Conservation (phyloP, 2,329 filamentous ascomycete genomes). For the Penicillium sp. region DNA sequence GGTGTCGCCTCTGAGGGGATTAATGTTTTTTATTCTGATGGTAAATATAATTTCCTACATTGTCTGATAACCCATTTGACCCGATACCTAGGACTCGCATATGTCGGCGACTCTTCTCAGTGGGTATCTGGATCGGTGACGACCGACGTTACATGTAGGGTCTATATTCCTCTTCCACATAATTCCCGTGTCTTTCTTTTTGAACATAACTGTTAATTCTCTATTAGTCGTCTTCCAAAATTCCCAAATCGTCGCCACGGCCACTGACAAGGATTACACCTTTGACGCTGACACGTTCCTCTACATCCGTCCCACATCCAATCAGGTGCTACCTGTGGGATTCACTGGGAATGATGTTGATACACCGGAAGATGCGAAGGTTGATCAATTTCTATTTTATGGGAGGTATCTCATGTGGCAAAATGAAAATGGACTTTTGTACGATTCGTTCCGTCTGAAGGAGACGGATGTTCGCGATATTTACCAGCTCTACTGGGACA, state of each 20-base stretch:
- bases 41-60: not conserved
- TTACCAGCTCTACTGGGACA: constrained; percentile 21
- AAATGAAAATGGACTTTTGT: constrained; percentile 4
- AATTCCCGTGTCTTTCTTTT: not conserved
- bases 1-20: constrained; percentile 2
- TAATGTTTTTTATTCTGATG: constrained; percentile 19
- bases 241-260: constrained; percentile 10
- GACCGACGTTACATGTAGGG: constrained; percentile 20
- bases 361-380: constrained; percentile 9
- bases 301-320: constrained; percentile 15
- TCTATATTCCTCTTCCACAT: not conserved
- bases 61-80: not conserved
- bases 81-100: constrained; percentile 13
- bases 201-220: not conserved
- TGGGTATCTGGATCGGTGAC: constrained; percentile 17
- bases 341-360: constrained; percentile 16
- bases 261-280: constrained; percentile 12
- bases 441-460: constrained; percentile 18
- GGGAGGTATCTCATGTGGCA: constrained; percentile 21
- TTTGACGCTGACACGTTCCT: constrained; percentile 14
- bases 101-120: constrained; percentile 17
- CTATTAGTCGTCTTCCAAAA: constrained; percentile 13
- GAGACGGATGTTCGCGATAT: constrained; percentile 15
- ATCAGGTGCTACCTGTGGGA: constrained; percentile 15
- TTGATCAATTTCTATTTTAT: constrained; percentile 16